phyloP scores from a whole-genome alignment of 257 asterid species.

The Perilla frutescens region DNA sequence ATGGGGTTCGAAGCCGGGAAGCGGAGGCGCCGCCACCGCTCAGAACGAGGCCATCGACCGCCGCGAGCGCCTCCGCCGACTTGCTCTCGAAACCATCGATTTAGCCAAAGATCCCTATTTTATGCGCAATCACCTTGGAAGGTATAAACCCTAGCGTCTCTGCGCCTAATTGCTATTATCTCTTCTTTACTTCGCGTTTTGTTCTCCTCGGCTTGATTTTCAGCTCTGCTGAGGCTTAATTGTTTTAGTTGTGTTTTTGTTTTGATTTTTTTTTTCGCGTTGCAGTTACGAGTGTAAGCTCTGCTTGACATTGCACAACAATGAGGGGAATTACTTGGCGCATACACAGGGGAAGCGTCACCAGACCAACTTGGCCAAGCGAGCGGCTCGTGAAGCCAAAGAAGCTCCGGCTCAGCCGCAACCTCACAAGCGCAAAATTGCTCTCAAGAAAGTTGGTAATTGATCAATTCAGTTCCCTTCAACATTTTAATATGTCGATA shows the following conservation, averaged over 20 bases:
- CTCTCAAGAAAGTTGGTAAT: constrained; percentile 74
- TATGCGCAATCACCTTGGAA: constrained; percentile 97
- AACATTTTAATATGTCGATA: not conserved
- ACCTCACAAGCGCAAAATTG: constrained; percentile 90
- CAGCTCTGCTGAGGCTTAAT: not conserved
- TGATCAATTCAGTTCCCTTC: not conserved
- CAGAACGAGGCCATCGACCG: constrained; percentile 98
- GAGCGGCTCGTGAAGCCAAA: constrained; percentile 99
- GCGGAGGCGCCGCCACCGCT: constrained; percentile 98
- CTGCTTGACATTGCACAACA: constrained; percentile 92
- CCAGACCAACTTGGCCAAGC: constrained; percentile 96
- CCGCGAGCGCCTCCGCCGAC: constrained; percentile 89
- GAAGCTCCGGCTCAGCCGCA: constrained; percentile 99
- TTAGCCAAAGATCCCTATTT: constrained; percentile 97
- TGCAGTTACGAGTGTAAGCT: constrained; percentile 94
- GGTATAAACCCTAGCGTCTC: constrained; percentile 50
- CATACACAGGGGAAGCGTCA: constrained; percentile 99
- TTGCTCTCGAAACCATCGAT: constrained; percentile 94
- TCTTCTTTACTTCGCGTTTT: not conserved
- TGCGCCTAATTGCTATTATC: not conserved
- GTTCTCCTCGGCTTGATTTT: not conserved
- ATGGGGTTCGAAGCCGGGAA: constrained; percentile 99
- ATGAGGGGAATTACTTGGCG: constrained; percentile 97
- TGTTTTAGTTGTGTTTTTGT: constrained; percentile 5
- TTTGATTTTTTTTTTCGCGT: not conserved